Evolutionary conservation across 768 basidiomycete genomes (phyloP).

Genomic region (Mycena metata): DNA sequence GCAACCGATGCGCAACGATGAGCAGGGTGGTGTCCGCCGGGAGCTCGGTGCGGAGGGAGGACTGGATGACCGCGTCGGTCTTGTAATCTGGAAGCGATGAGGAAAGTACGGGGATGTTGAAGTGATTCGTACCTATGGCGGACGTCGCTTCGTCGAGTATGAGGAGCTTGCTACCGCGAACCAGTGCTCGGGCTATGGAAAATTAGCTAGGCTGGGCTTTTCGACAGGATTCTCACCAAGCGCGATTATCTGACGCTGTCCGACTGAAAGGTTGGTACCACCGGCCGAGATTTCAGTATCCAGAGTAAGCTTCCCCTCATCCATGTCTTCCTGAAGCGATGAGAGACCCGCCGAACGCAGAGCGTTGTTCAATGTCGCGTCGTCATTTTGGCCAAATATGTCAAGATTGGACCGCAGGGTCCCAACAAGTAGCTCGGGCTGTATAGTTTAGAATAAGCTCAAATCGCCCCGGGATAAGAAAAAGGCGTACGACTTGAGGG

Average conservation of each 20-base stretch:
- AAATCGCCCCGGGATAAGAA: no score
- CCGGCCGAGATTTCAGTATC: slow-evolving; percentile 26
- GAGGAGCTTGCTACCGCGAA: slow-evolving; percentile 26
- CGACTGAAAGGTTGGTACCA: slow-evolving; percentile 23
- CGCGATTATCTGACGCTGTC: slow-evolving; percentile 30
- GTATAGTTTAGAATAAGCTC: slow-evolving; percentile 36
- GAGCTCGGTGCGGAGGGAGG: slow-evolving; percentile 49
- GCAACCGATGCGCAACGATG: slow-evolving; percentile 1
- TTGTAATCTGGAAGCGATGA: slow-evolving; percentile 48
- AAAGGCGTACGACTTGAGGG: slow-evolving; percentile 40
- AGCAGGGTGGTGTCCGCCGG: background rate
- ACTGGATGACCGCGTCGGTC: slow-evolving; percentile 40
- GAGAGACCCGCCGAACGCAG: slow-evolving; percentile 47
- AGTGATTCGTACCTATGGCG: slow-evolving; percentile 18
- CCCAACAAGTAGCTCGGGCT: slow-evolving; percentile 53
- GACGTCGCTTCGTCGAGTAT: slow-evolving; percentile 33
- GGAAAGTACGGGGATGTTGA: background rate
- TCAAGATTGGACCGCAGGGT: slow-evolving; percentile 59
- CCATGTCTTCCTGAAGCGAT: slow-evolving; percentile 17
- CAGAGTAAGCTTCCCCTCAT: slow-evolving; percentile 18
- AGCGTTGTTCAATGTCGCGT: slow-evolving; percentile 49
- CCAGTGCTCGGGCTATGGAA: slow-evolving; percentile 42
- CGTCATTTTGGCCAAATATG: slow-evolving; percentile 58
- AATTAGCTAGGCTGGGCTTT: background rate
- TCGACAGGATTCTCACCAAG: background rate